These are phyloP conservation scores for Fusarium palustre DNA, from an alignment of 2,329 filamentous ascomycete genomes.

Conservation along the genomic window DNA sequence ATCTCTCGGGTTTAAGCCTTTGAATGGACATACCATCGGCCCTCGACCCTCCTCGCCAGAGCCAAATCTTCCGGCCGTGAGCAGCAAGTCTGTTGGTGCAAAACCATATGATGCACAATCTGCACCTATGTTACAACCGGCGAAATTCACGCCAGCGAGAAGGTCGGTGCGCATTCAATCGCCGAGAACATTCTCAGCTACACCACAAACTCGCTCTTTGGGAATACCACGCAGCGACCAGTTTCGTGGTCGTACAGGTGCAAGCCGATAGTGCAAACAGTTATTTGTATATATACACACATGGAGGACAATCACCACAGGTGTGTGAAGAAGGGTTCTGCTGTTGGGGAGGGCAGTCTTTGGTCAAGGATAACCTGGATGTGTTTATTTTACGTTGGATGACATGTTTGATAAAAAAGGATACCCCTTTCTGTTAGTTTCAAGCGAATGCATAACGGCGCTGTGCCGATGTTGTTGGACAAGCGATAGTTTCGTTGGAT, in stretches of 20 bases:
- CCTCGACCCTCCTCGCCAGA: constrained; percentile 27
- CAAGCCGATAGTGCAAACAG: constrained; percentile 19
- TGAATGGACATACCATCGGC: constrained; percentile 17
- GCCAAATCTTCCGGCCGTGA: constrained; percentile 3
- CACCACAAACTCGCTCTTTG: constrained; percentile 19
- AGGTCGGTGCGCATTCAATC: constrained; percentile 45
- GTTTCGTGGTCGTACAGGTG: constrained; percentile 16
- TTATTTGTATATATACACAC: constrained; percentile 15
- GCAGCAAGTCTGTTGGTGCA: constrained; percentile 40
- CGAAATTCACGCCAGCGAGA: constrained; percentile 22
- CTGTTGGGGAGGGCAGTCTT: constrained; percentile 7
- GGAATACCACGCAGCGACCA: constrained; percentile 13
- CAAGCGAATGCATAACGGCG: constrained; percentile 31
- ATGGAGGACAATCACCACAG: neutral
- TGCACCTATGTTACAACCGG: constrained; percentile 20
- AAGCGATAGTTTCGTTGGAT: constrained; percentile 11
- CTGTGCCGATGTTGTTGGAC: constrained; percentile 41
- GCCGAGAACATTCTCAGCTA: constrained; percentile 34
- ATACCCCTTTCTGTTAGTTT: constrained; percentile 44
- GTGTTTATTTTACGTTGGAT: constrained; percentile 36
- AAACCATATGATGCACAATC: constrained; percentile 31
- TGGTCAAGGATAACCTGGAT: constrained; percentile 21
- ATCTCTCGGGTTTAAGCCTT: constrained; percentile 23
- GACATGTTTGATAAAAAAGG: constrained; percentile 40
- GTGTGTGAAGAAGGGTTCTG: neutral